Evolutionary conservation across 805 yeast species (phyloP).

Genomic region (Yamadazyma phyllophila): DNA sequence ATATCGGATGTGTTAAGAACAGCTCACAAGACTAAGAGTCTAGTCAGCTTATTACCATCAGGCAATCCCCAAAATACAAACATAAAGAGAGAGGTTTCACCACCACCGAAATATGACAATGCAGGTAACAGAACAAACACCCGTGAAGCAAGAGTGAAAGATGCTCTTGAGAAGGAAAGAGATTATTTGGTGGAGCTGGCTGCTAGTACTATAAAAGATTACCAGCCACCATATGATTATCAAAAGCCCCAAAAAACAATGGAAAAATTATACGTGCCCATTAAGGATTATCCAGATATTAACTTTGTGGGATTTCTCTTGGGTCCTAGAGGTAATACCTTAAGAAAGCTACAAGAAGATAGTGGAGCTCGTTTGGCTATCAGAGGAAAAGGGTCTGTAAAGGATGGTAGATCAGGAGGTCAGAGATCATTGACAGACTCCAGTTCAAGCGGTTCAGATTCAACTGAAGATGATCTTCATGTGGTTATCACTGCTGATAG

Average conservation of each 20-base stretch:
- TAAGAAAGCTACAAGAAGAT: conserved; percentile 73
- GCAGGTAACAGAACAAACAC: conserved; percentile 85
- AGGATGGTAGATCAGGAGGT: conserved; percentile 72
- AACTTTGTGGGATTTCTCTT: conserved; percentile 87
- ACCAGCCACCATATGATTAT: conserved; percentile 77
- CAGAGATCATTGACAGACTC: conserved; percentile 26
- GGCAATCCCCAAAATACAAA: conserved; percentile 29
- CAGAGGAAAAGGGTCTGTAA: conserved; percentile 94
- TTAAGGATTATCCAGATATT: conserved; percentile 81
- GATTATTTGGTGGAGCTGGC: conserved; percentile 76
- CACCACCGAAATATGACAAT: conserved; percentile 87
- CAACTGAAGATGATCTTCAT: conserved; percentile 70
- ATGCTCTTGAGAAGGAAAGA: conserved; percentile 73
- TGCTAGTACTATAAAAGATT: conserved; percentile 67
- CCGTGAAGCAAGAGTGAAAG: conserved; percentile 62
- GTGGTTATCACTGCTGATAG: conserved; percentile 83
- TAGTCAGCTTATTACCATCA: conserved; percentile 51
- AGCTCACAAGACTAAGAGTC: conserved; percentile 27
- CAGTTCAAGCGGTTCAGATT: conserved; percentile 19
- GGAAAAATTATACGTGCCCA: conserved; percentile 85
- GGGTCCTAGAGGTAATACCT: conserved; percentile 95
- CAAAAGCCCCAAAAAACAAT: conserved; percentile 63
- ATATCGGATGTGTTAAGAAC: conserved; percentile 55
- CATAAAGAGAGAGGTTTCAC: conserved; percentile 68
- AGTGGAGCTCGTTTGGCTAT: conserved; percentile 90